Conservation (phyloP, 768 basidiomycete genomes). For the Termitomyces sp. region DNA sequence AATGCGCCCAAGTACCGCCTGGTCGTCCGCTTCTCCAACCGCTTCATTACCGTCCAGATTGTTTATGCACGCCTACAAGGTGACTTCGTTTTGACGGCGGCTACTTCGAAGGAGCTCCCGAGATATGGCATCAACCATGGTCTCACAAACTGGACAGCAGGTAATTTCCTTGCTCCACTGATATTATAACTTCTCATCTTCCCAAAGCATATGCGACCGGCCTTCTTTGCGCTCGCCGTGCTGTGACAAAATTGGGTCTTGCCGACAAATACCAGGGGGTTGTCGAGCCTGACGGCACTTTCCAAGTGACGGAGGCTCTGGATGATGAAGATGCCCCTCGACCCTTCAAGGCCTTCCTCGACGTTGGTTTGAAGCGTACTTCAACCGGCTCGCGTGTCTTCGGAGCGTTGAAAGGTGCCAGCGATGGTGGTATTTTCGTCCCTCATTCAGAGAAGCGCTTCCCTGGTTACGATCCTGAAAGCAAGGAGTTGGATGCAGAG, state of each 20-base stretch:
- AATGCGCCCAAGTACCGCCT: conserved; percentile 98
- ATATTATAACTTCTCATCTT: neutral
- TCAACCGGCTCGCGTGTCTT: conserved; percentile 97
- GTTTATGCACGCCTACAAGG: conserved; percentile 97
- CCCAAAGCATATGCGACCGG: conserved; percentile 90
- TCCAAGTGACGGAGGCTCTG: conserved; percentile 78
- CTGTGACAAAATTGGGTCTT: conserved; percentile 90
- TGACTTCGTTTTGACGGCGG: conserved; percentile 88
- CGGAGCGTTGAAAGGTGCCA: conserved; percentile 98
- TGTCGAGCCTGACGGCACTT: conserved; percentile 83
- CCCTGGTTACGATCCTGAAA: conserved; percentile 94
- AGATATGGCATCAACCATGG: conserved; percentile 97
- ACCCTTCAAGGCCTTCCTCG: conserved; percentile 99
- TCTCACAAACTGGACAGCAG: conserved; percentile 98
- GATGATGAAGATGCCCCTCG: conserved; percentile 92
- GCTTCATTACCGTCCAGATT: conserved; percentile 91
- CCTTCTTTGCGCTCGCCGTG: conserved; percentile 91
- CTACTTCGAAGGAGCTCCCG: conserved; percentile 88
- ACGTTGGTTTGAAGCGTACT: conserved; percentile 96
- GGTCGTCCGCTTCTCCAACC: conserved; percentile 99
- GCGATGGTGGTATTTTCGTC: conserved; percentile 96
- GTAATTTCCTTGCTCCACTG: conserved; percentile 33
- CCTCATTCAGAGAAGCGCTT: conserved; percentile 98
- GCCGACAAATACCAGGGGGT: conserved; percentile 98
- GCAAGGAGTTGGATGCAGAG: conserved; percentile 91